Evolutionary conservation across 164 flowering plant genomes (phyloP).

Genomic region (Nelumbo lutea): DNA sequence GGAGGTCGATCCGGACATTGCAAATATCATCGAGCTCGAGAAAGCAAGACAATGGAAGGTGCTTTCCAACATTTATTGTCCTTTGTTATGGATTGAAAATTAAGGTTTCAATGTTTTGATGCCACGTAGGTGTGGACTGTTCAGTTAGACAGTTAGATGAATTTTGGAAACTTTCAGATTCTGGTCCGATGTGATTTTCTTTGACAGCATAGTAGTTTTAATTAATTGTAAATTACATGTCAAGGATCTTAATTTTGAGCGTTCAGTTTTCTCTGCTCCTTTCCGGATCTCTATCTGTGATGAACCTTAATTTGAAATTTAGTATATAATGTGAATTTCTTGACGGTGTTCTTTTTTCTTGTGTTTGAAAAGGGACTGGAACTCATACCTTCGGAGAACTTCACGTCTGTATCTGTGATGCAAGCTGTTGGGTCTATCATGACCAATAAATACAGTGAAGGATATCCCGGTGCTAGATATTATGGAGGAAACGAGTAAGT

Average conservation of each 20-base stretch:
- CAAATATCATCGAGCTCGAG: slow-evolving; percentile 93
- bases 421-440: slow-evolving; percentile 99
- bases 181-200: too few relatives aligned
- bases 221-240: not conserved
- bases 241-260: not conserved
- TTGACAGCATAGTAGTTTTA: too few relatives aligned
- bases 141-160: too few relatives aligned
- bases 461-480: slow-evolving; percentile 99
- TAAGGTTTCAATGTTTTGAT: not conserved
- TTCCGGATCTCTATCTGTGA: not conserved
- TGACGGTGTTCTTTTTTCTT: slow-evolving; percentile 8
- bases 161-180: not conserved
- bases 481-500: slow-evolving; percentile 99
- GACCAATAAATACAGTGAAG: slow-evolving; percentile 99
- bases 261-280: not conserved
- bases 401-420: slow-evolving; percentile 95
- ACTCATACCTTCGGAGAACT: slow-evolving; percentile 97
- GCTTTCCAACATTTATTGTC: not conserved
- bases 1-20: slow-evolving; percentile 87
- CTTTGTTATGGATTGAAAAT: not conserved
- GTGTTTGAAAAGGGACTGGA: slow-evolving; percentile 68
- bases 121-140: not conserved
- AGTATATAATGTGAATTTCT: not conserved
- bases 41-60: slow-evolving; percentile 99
- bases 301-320: not conserved